phyloP scores from a whole-genome alignment of 73 alveolate genomes.

The Symbiodinium pilosum region DNA sequence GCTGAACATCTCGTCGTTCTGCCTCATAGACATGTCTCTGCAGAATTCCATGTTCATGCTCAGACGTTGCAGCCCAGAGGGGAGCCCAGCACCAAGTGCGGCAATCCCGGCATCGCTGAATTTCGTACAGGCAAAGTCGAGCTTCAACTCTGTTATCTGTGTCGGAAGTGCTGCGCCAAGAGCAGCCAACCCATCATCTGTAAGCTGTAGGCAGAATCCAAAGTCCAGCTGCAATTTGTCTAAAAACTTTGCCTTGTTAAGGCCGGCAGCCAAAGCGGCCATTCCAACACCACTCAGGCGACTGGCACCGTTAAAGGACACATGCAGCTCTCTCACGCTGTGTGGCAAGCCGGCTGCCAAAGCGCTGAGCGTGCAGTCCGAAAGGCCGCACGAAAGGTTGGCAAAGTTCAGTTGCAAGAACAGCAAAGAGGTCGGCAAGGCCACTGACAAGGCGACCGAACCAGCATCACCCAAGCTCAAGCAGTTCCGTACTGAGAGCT shows the following conservation, averaged over 20 bases:
- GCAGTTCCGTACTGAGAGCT: not conserved
- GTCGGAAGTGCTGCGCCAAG: slow-evolving; percentile 28
- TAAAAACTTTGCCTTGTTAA: not conserved
- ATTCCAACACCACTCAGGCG: not conserved
- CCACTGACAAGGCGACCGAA: not conserved
- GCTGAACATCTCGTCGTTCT: not conserved
- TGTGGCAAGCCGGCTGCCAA: not conserved
- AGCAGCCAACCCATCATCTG: slow-evolving; percentile 2
- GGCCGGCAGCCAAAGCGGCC: slow-evolving; percentile 2
- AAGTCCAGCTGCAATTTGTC: not conserved
- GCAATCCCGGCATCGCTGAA: slow-evolving; percentile 26
- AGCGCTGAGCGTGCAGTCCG: not conserved
- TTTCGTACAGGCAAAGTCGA: not conserved
- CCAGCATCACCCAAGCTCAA: slow-evolving; percentile 12
- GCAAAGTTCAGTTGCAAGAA: not conserved
- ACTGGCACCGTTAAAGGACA: not conserved
- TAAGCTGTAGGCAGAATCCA: not conserved
- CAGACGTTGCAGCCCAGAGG: not conserved
- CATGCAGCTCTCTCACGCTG: not conserved
- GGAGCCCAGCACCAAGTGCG: not conserved
- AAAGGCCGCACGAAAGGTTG: not conserved
- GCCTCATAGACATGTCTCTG: not conserved
- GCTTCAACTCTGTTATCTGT: not conserved
- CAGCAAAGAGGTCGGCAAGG: not conserved
- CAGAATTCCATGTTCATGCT: slow-evolving; percentile 28